Evolutionary conservation across 2,329 filamentous ascomycete genomes (phyloP), one percentile per base, ranked within the genome.

Genomic region (Aspergillus flavus): DNA sequence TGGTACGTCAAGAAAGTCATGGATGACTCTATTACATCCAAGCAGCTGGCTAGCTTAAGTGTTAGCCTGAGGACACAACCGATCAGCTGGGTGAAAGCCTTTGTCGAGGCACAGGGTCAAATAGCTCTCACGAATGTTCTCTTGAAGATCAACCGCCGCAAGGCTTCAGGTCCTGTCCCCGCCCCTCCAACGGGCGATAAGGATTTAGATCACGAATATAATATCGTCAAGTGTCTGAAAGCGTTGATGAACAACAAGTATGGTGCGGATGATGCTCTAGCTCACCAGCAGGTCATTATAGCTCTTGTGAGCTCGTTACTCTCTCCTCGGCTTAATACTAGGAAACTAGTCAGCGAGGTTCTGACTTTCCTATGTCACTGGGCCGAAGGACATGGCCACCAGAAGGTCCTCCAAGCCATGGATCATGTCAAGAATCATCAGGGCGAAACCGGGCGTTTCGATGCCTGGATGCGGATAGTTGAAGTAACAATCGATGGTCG

Each of bases 231-330:
- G 81, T 98, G 95, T 81, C 81, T 99, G 63, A 98, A 98, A 82
- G 93, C 94, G 36, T 81, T 98, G 62, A 96, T 98, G 91, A 99
- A 99, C 87, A 99, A 97, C 86, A 97, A 97, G 77, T 98, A 96
- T 77, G 95, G 95, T 65, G 95, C 95, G 65, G 95, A 99, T 76
- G 94, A 99, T 84, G 95, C 95, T 21, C 84, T 99, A 62, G 84
- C 88, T 64, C 94, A 98, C 75, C 91, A 95, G 74, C 92, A 94
- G 75, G 92, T 98, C 66, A 90, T 97, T 66, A 88, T 96, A 61
- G 92, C 95, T 1, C 84, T 99, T 52, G 92, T 91, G 57, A 93
- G 89, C 26, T 97, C 93, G 41, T 84, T 99, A 62, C 92, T 94
- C 59, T 97, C 94, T 11, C 91, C 94, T 10, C 89, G 95, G 58